Evolutionary conservation across 176 grass and related monocot species (phyloP).

Genomic region (Tillandsia leiboldiana): DNA sequence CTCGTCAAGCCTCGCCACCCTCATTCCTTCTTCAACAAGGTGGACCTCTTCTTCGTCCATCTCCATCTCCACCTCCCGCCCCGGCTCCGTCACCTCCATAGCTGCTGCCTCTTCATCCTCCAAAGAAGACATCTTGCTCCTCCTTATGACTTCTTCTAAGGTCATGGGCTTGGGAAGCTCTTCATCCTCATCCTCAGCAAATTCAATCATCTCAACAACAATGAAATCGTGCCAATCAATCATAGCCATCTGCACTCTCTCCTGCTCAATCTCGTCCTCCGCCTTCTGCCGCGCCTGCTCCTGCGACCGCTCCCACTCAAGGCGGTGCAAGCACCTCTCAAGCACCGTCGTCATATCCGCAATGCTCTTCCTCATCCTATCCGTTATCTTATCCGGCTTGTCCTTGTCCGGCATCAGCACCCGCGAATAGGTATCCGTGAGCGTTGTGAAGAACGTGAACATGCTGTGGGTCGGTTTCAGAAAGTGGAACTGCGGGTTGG

Average conservation of each 20-base stretch:
- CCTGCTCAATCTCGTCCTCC: conserved; percentile 90
- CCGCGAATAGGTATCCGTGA: conserved; percentile 73
- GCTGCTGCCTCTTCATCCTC: conserved; percentile 31
- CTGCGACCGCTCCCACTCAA: conserved; percentile 92
- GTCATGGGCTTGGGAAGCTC: conserved; percentile 71
- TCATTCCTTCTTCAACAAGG: conserved; percentile 92
- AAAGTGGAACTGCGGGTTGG: conserved; percentile 78
- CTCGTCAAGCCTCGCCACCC: conserved; percentile 49
- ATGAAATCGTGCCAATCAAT: conserved; percentile 98
- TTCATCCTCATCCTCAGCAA: conserved; percentile 74
- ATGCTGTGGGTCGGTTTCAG: conserved; percentile 84
- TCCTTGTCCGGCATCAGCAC: conserved; percentile 59
- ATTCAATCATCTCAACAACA: conserved; percentile 86
- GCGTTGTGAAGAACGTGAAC: conserved; percentile 82
- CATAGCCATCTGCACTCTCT: conserved; percentile 81
- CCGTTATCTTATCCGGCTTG: conserved; percentile 17
- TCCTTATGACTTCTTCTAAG: conserved; percentile 67
- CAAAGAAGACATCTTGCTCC: conserved; percentile 61
- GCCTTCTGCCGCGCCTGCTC: conserved; percentile 83
- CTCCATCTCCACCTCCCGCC: conserved; percentile 66
- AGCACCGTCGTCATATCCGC: conserved; percentile 56
- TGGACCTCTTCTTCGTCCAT: conserved; percentile 96
- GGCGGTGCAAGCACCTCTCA: conserved; percentile 68
- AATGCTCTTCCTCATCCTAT: conserved; percentile 37
- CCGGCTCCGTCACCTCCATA: conserved; percentile 50